These are phyloP conservation scores for Nitzschia putrida DNA, from an alignment of 108 stramenopile genomes.

Conservation along the genomic window DNA sequence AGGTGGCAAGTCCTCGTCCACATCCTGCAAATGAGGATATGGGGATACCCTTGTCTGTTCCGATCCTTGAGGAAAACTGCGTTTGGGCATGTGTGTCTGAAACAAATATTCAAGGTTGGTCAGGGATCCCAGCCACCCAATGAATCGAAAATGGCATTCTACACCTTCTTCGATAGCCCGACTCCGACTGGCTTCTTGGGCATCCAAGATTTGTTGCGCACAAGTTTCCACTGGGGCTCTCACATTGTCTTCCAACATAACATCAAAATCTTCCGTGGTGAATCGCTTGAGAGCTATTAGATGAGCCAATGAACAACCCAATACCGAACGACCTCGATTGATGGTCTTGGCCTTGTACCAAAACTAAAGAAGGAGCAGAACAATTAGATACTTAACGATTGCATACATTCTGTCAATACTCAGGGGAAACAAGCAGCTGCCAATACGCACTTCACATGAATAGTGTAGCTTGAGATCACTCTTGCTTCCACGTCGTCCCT, in stretches of 20 bases:
- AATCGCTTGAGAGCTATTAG: conserved; percentile 76
- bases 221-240: conserved; percentile 48
- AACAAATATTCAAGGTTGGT: conserved; percentile 78
- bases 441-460: conserved; percentile 20
- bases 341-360: conserved; percentile 82
- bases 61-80: conserved; percentile 19
- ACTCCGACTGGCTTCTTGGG: conserved; percentile 40
- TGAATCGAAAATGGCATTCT: conserved; percentile 74
- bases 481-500: conserved; percentile 58
- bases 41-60: conserved; percentile 41
- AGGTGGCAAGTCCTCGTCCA: conserved; percentile 25
- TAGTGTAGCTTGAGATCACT: conserved; percentile 66
- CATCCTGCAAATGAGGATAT: conserved; percentile 64
- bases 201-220: conserved; percentile 63
- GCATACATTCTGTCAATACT: not conserved
- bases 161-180: conserved; percentile 15
- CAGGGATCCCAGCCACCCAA: conserved; percentile 80
- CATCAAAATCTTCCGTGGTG: conserved; percentile 62
- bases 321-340: conserved; percentile 75
- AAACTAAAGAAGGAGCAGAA: conserved; percentile 36
- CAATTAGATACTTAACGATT: not conserved
- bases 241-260: conserved; percentile 89
- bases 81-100: conserved; percentile 54
- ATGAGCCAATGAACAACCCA: conserved; percentile 84
- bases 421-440: not conserved